Evolutionary conservation across 2,329 filamentous ascomycete species (phyloP).

Genomic region (Neofusicoccum laricinum): DNA sequence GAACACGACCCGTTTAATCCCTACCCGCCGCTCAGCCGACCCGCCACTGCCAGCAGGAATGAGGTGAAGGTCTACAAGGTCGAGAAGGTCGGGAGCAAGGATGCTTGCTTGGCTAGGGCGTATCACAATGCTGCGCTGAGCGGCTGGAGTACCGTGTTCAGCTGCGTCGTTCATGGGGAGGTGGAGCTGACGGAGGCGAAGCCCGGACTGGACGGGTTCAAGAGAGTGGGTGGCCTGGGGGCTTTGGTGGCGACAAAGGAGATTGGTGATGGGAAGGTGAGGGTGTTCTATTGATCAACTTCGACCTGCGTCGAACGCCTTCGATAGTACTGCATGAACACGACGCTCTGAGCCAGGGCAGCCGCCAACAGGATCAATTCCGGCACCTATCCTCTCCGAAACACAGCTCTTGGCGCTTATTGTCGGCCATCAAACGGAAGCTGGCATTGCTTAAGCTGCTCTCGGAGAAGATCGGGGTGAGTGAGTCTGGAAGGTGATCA

Average conservation of each 20-base stretch:
- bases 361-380: too few species aligned
- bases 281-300: conserved; percentile 3
- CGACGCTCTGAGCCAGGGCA: too few species aligned
- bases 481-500: too few species aligned
- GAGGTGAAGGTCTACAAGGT: conserved; percentile 6
- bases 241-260: not conserved
- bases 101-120: not conserved
- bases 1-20: too few species aligned
- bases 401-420: too few species aligned
- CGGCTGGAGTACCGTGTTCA: conserved; percentile 9
- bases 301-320: too few species aligned
- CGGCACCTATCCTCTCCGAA: too few species aligned
- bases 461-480: too few species aligned
- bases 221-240: not conserved
- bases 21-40: not conserved
- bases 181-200: not conserved
- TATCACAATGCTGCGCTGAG: conserved; percentile 7
- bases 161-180: not conserved
- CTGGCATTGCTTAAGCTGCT: too few species aligned
- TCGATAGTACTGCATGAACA: too few species aligned
- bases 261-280: not conserved
- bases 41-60: not conserved
- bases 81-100: not conserved
- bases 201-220: not conserved
- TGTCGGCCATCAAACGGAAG: too few species aligned